Evolutionary conservation across 23 red algal species (phyloP).

Genomic region (Gracilaria vermiculophylla): DNA sequence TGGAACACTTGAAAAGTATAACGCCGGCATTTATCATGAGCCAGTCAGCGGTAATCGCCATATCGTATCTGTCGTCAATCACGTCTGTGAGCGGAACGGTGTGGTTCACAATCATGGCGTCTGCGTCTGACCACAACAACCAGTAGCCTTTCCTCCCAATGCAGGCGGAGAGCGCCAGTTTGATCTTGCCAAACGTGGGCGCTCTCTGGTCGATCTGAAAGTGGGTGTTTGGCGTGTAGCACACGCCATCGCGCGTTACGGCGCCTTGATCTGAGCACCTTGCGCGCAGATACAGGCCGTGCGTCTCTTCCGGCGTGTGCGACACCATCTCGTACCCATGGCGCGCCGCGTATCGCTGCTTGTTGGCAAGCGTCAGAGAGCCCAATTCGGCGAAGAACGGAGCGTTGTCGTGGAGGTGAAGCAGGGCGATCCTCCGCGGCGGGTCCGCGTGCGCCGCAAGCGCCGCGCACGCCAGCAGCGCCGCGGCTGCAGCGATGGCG

Average conservation of each 20-base stretch:
- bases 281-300: slow-evolving; percentile 49
- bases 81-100: slow-evolving; percentile 51
- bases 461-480: neutral
- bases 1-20: slow-evolving; percentile 76
- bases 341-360: slow-evolving; percentile 70
- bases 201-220: slow-evolving; percentile 67
- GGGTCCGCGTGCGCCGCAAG: neutral
- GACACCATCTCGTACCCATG: slow-evolving; percentile 74
- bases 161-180: slow-evolving; percentile 68
- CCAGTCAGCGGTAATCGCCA: slow-evolving; percentile 79
- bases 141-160: slow-evolving; percentile 66
- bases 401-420: slow-evolving; percentile 69
- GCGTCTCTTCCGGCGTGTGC: slow-evolving; percentile 48
- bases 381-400: slow-evolving; percentile 55
- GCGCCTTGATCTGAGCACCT: neutral
- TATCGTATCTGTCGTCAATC: slow-evolving; percentile 71
- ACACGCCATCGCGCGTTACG: neutral
- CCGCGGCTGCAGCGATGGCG: neutral
- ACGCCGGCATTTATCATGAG: slow-evolving; percentile 87
- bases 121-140: slow-evolving; percentile 84
- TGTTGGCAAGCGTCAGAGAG: slow-evolving; percentile 66
- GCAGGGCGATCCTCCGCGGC: slow-evolving; percentile 8
- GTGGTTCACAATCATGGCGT: slow-evolving; percentile 85
- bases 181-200: slow-evolving; percentile 80
- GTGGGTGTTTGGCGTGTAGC: neutral